Base-by-base conservation (phyloP, 306 rosid species). In the Alnus glutinosa region DNA sequence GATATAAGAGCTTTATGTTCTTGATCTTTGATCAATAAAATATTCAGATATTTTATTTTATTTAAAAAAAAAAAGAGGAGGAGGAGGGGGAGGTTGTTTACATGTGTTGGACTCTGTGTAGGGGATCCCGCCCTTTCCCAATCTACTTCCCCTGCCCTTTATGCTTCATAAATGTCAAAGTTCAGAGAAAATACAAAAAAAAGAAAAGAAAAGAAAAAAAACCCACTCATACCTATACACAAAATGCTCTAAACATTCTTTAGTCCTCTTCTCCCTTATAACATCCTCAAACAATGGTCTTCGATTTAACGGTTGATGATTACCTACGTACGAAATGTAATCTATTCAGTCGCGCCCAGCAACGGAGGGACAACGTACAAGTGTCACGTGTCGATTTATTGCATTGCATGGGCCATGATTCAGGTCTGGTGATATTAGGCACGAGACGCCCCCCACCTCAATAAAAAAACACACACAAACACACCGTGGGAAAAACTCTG, bases 361-460 rank as follows among this genome's bases (percentile, higher is more conserved):
- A 2, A 14, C 13, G 18, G 70, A 62, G 23, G 6, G 13, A 18
- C 16, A 28, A 48, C 79, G 75, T 81, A 63, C 81, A 71, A 71
- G 13, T 11, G 90, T 88, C 91, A 91, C 94, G 94, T 93, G 94
- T 87, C 92, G 64, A 87, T 84, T 86, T 75, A 86, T 70, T 82
- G 84, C 77, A 79, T 36, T 77, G 89, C 89, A 77, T 88, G 87
- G 84, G 73, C 91, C 97, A 83, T 89, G 75, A 75, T 81, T 61
- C 77, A 81, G 63, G 67, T 83, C 84, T 77, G 78, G 79, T 71
- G 76, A 58, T 12, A 59, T 70, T 78, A 49, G 37, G 78, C 50
- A 47, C 75, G 79, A 76, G 54, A 78, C 55, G 1, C 64, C 75
- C 85, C 28, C 78, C 76, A n/a, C n/a, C n/a, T n/a, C 37, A 66